Evolutionary conservation across 148 eudicot species (phyloP).

Genomic region (Fallopia convolvulus): DNA sequence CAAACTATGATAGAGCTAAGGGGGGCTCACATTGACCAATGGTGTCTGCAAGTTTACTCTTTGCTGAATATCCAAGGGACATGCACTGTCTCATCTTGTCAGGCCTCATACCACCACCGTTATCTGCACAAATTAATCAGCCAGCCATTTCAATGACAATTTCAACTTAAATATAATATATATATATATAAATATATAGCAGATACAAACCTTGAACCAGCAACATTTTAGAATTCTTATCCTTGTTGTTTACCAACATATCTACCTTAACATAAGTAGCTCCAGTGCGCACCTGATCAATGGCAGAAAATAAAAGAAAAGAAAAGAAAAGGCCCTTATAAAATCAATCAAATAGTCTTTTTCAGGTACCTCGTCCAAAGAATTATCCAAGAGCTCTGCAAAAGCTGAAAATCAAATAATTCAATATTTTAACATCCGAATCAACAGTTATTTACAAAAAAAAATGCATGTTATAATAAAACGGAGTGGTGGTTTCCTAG

Average conservation of each 20-base stretch:
- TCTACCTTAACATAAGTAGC: constrained; percentile 60
- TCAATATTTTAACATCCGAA: neutral
- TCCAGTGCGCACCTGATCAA: constrained; percentile 29
- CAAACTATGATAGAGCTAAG: neutral
- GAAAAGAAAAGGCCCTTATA: neutral
- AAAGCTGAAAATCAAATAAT: constrained; percentile 35
- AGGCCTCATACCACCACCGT: constrained; percentile 83
- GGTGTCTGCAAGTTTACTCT: constrained; percentile 52
- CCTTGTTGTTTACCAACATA: constrained; percentile 37
- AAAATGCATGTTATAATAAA: too few species aligned
- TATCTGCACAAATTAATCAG: constrained; percentile 26
- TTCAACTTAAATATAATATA: too few species aligned
- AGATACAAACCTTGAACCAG: constrained; percentile 52
- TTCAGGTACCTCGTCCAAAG: constrained; percentile 60
- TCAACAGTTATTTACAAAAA: too few species aligned
- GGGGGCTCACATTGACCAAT: constrained; percentile 67
- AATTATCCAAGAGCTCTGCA: constrained; percentile 73
- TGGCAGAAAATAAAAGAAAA: neutral
- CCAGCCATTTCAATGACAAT: too few species aligned
- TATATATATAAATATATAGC: too few species aligned
- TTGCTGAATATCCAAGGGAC: constrained; percentile 76
- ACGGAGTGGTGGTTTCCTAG: neutral
- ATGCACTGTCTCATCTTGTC: constrained; percentile 66
- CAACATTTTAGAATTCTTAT: constrained; percentile 40
- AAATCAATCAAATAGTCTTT: neutral